phyloP scores from a whole-genome alignment of 345 rosid species.

The Anacardium occidentale region DNA sequence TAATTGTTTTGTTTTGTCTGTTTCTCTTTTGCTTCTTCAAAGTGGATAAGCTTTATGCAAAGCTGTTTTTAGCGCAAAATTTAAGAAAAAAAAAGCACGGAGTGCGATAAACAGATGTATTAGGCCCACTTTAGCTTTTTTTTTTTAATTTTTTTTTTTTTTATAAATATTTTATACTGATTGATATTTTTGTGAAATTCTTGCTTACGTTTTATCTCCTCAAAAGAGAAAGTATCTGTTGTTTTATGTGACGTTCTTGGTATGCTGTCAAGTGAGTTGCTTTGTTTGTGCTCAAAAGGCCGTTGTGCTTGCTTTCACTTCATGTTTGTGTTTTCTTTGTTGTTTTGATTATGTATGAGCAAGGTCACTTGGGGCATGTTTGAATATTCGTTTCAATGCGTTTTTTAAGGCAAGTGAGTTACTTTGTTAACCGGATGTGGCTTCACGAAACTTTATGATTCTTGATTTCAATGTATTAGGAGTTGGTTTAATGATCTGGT shows the following conservation, averaged over 20 bases:
- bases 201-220: not conserved
- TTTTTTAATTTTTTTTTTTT: not conserved
- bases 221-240: no score
- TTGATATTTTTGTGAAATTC: not conserved
- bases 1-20: constrained; percentile 4
- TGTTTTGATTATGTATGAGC: not conserved
- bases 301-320: no score
- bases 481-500: not conserved
- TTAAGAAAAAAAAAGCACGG: not conserved
- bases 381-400: not conserved
- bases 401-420: not conserved
- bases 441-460: not conserved
- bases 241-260: not conserved
- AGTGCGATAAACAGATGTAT: constrained; percentile 18
- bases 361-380: not conserved
- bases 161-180: not conserved
- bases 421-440: not conserved
- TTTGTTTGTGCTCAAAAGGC: not conserved
- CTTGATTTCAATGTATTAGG: no score
- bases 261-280: not conserved
- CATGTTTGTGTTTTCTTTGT: not conserved
- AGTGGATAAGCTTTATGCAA: constrained; percentile 22
- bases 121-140: constrained; percentile 18
- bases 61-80: not conserved
- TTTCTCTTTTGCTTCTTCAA: not conserved